Conservation (phyloP, 139 green algal species). For the Chlamydomonas sp. region DNA sequence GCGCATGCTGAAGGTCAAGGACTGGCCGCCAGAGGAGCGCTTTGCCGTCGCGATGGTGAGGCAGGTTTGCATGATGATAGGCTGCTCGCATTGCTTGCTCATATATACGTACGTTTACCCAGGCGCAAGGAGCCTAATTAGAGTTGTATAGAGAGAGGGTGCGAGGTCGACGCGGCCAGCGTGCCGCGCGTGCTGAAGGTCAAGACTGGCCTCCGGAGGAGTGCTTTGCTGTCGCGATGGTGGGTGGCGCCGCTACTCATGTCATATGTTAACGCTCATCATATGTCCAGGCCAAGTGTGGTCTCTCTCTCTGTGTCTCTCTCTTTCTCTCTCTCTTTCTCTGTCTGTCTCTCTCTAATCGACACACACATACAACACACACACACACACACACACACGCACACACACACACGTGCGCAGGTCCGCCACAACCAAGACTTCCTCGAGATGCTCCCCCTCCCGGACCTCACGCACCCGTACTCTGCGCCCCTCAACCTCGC, state of each 20-base stretch:
- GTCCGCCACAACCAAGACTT: constrained; percentile 38
- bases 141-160: no score
- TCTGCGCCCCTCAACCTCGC: constrained; percentile 41
- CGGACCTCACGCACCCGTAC: constrained; percentile 27
- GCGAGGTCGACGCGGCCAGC: no score
- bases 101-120: no score
- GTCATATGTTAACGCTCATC: background rate
- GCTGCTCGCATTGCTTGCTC: background rate
- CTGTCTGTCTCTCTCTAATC: no score
- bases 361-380: no score
- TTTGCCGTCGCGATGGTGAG: constrained; percentile 40
- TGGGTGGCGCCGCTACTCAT: background rate
- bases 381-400: no score
- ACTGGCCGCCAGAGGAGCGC: constrained; percentile 59
- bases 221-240: background rate
- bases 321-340: no score
- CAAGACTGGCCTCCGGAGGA: background rate
- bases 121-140: no score
- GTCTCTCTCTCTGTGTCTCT: background rate
- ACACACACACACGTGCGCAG: no score
- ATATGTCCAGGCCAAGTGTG: background rate
- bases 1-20: constrained; percentile 83
- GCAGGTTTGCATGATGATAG: constrained; percentile 25
- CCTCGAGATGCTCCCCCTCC: constrained; percentile 29
- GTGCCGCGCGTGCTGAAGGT: background rate